These are phyloP conservation scores for Niveomyces coronatus DNA, from an alignment of 2,329 filamentous ascomycete species.

Conservation along the genomic window DNA sequence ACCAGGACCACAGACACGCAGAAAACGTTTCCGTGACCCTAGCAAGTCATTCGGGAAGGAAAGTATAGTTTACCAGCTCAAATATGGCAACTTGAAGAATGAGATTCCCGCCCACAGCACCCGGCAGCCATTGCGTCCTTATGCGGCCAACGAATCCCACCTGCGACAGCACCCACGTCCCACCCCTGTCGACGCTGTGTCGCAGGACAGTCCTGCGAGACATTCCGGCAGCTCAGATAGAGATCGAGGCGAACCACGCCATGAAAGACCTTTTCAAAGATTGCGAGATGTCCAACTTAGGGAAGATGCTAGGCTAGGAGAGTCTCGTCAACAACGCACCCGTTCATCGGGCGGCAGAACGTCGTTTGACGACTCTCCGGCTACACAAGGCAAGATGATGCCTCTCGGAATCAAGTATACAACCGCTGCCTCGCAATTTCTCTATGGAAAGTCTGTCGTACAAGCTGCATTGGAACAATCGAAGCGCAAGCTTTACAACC, in stretches of 20 bases:
- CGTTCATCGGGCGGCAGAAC: neutral
- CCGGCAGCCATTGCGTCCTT: slow-evolving; percentile 17
- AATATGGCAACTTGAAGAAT: slow-evolving; percentile 32
- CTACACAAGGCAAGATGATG: slow-evolving; percentile 19
- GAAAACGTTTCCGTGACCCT: slow-evolving; percentile 42
- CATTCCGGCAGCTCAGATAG: neutral
- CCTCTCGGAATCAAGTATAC: slow-evolving; percentile 45
- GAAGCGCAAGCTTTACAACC: slow-evolving; percentile 66
- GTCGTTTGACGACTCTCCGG: neutral
- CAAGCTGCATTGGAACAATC: slow-evolving; percentile 60
- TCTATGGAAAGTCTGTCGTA: slow-evolving; percentile 78
- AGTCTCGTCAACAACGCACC: too few relatives aligned
- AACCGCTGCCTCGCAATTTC: slow-evolving; percentile 80
- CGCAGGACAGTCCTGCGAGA: neutral
- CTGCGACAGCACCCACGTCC: neutral
- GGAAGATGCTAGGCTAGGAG: too few relatives aligned
- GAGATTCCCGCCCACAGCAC: slow-evolving; percentile 17
- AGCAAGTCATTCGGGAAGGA: slow-evolving; percentile 40
- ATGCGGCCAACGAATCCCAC: neutral
- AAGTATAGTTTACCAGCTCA: slow-evolving; percentile 45
- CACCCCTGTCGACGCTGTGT: neutral
- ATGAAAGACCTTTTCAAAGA: too few relatives aligned
- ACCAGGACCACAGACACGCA: slow-evolving; percentile 31
- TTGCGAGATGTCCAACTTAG: too few relatives aligned
- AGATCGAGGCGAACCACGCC: neutral